Base-by-base conservation (phyloP, 306 rosid species). In the Quercus cerris region DNA sequence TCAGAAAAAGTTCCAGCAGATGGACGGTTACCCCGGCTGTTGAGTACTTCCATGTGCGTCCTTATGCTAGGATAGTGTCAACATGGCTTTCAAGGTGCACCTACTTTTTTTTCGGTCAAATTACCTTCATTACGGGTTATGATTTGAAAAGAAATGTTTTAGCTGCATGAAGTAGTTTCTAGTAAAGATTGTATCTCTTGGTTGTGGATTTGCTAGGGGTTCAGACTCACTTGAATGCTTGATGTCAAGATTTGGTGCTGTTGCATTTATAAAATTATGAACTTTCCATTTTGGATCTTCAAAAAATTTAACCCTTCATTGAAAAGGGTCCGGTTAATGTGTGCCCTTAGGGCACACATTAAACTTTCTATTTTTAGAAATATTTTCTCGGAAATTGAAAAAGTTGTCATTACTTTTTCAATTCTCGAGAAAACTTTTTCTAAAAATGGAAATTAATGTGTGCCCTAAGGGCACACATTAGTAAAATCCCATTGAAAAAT, bases 1-100 rank as follows among this genome's bases (percentile, higher is more conserved):
- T 92, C 67, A 71, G 25, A 74, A 92, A 81, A 86, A 81, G 61
- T 80, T 81, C 81, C 75, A 61, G 82, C 74, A 71, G 84, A 74
- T 94, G 97, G 98, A 74, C 33, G 1, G 68, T 73, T 82, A 92
- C 94, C 44, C 82, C 91, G 9, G 94, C 78, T 22, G 83, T 90
- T 11, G 91, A 88, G 71, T 86, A 94, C 86, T 86, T 89, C 87
- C 93, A 90, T 41, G 75, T 94, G 81, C 98, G 92, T 87, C 98
- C 98, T 80, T 90, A 89, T 88, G 85, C 90, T 80, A 78, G 79
- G 83, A 82, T 87, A 83, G 77, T 89, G 82, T 82, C 82, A 71
- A 85, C 75, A 73, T 89, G 96, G 91, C 78, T 89, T 83, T 83
- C 73, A 5, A 88, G 96, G 98, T 94, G 82, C 70, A 83, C 56